A percentile compares a stretch with the other conserved stretches of the same genome.
phyloP scores from a whole-genome alignment of 352 stramenopile species.

The Phytophthora cactorum region DNA sequence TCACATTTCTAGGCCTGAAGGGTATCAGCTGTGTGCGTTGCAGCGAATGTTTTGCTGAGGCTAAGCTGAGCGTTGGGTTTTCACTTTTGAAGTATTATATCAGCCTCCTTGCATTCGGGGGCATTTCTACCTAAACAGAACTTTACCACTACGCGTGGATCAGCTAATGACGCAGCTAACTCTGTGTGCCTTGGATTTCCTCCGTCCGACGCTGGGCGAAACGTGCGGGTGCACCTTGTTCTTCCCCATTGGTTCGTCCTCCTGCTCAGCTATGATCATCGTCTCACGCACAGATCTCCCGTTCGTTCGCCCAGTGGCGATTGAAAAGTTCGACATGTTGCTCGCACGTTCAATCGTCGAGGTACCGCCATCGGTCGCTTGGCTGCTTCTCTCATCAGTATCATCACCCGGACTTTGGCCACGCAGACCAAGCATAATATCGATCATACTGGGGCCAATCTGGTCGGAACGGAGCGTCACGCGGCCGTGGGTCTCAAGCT shows the following conservation, averaged over 20 bases:
- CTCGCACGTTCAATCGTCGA: slow-evolving; percentile 62
- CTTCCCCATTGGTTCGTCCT: slow-evolving; percentile 42
- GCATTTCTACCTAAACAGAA: slow-evolving; percentile 26
- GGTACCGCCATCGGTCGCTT: slow-evolving; percentile 47
- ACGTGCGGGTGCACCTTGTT: slow-evolving; percentile 23
- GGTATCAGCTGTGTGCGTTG: slow-evolving; percentile 38
- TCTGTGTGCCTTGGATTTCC: slow-evolving; percentile 35
- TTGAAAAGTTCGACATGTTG: slow-evolving; percentile 68
- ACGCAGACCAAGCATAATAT: slow-evolving; percentile 71
- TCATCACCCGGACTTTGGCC: slow-evolving; percentile 49
- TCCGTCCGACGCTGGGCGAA: slow-evolving; percentile 26
- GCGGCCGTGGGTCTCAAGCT: slow-evolving; percentile 62
- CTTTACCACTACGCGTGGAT: slow-evolving; percentile 13
- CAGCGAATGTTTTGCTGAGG: slow-evolving; percentile 59
- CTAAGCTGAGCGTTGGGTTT: not conserved
- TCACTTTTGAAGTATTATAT: slow-evolving; percentile 31
- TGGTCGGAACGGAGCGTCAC: slow-evolving; percentile 68
- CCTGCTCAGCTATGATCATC: slow-evolving; percentile 71
- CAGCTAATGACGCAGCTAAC: slow-evolving; percentile 51
- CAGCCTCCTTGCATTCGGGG: not conserved
- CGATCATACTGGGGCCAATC: slow-evolving; percentile 77
- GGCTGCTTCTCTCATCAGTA: slow-evolving; percentile 50
- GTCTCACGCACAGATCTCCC: slow-evolving; percentile 65
- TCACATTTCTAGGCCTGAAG: not conserved
- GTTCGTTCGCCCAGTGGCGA: slow-evolving; percentile 49